Base-by-base conservation (phyloP, 2,329 filamentous ascomycete genomes). In the Ophiostoma populinum region DNA sequence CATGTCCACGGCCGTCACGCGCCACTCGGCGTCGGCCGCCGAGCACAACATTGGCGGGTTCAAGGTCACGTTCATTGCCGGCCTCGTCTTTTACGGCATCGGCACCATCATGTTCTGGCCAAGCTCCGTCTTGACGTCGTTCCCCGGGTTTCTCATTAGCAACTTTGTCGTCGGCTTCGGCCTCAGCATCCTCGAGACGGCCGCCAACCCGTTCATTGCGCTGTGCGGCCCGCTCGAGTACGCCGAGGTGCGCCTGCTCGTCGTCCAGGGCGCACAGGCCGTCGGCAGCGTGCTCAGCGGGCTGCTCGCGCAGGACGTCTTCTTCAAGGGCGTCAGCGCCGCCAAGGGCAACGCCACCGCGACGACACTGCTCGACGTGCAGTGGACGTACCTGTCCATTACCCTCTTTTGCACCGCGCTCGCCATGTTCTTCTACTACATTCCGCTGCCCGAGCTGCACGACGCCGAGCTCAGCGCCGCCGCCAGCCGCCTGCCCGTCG, bases 101-200 rank as follows among this genome's bases (percentile, higher is more conserved):
- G 78, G 77, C 2, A 81, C 79, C n/a, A 70, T 87, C 43, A 82
- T 85, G 56, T 86, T 87, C 56, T 90, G 80, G 81, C 81, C 81
- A 0, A 78, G 75, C 2, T 78, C 76, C 7, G 70, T 86, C 8
- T 67, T 82, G 40, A 65, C 66, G 29, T 81, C 78, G 2, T 90
- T 80, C 45, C 68, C 73, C 12, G 82, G 82, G 2, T 90, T 87
- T 54, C 74, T 83, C 53, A 68, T 79, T 32, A 74, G 66, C 45
- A 74, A 63, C 43, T 72, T 87, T 46, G 74, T 87, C 19, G 77
- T 85, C 35, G 81, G 80, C 0, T 79, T 78, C 41, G 81, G 80
- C 2, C 61, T 90, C 2, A 74, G 74, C 1, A 72, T 83, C 0
- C 67, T 90, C 17, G 82, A 92, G 50, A 85, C 80, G 0, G 77